These are phyloP conservation scores for Fagopyrum esculentum DNA, from an alignment of 148 eudicot species.

Conservation along the genomic window DNA sequence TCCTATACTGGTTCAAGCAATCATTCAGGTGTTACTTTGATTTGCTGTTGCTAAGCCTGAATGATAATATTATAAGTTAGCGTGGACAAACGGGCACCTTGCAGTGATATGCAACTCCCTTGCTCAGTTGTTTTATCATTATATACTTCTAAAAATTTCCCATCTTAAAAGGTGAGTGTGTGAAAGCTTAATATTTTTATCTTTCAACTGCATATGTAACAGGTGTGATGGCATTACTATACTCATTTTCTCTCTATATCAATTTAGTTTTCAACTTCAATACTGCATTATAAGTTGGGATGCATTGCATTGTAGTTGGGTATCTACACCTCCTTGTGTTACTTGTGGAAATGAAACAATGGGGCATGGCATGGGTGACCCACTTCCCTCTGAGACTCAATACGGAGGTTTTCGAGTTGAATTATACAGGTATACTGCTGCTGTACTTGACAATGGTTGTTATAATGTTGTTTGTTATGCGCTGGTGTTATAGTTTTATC, in stretches of 20 bases:
- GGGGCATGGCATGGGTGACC: slow-evolving; percentile 57
- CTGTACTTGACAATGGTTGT: neutral
- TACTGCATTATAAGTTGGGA: neutral
- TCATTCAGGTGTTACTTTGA: slow-evolving; percentile 61
- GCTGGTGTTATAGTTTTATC: neutral
- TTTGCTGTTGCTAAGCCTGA: neutral
- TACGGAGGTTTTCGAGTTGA: slow-evolving; percentile 82
- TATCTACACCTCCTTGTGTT: slow-evolving; percentile 78
- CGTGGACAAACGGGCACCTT: neutral
- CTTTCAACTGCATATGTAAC: neutral
- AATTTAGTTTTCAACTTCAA: neutral
- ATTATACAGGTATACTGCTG: slow-evolving; percentile 66
- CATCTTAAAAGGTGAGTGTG: neutral
- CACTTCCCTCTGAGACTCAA: slow-evolving; percentile 52
- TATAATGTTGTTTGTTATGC: neutral
- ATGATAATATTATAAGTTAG: neutral
- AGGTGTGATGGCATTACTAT: neutral
- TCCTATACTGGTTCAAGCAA: slow-evolving; percentile 89
- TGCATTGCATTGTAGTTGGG: slow-evolving; percentile 55
- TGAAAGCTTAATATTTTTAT: neutral
- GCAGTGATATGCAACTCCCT: neutral
- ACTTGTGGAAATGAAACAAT: slow-evolving; percentile 65
- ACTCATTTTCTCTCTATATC: neutral
- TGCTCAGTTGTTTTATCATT: neutral
- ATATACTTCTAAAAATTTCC: neutral